Base-by-base conservation (phyloP, 1,139 yeast genomes). In the Candida sp. region DNA sequence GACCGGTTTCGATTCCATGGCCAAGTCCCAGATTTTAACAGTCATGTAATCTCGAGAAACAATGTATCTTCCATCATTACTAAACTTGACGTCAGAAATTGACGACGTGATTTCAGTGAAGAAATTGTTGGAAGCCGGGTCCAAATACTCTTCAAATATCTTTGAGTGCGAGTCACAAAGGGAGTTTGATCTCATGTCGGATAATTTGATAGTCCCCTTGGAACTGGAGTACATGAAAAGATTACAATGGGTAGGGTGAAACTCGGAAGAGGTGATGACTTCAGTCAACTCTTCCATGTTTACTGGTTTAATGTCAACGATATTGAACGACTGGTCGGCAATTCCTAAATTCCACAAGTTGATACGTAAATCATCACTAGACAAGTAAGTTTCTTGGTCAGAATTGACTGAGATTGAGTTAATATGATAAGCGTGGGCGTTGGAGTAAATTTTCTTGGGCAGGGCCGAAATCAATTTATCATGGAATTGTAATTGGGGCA, bases 261-360 rank as follows among this genome's bases (percentile, higher is more conserved):
- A 93, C 64, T 91, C 97, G 3, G 98, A 95, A 57, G 95, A 82
- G 11, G 99, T 95, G 53, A 95, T 93, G 43, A 95, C 99, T 66
- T 95, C 99, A 11, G 99, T 93, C 58, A 95, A 79, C 67, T 95
- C 99, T 70, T 95, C 99, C 99, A 95, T 95, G 66, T 91, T 90
- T 21, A 93, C 88, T 5, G 99, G 99, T 66, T 95, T 91, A 58
- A 95, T 95, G 66, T 95, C 99, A 48, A 95, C 99, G 55, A 95
- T 91, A 64, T 87, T 95, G 69, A 95, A 95, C 55, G 95, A 83
- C 68, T 93, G 97, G 65, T 93, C 97, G 34, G 97, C 90, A 55
- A 90, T 88, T 43, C 90, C 93, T 55, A 91, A 73, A 64, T 93
- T 91, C 99, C 99, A 95, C 53, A 95, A 73, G 65, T 95, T 95